Conservation (phyloP, 2,329 filamentous ascomycete species). For the Arthroderma sp. region DNA sequence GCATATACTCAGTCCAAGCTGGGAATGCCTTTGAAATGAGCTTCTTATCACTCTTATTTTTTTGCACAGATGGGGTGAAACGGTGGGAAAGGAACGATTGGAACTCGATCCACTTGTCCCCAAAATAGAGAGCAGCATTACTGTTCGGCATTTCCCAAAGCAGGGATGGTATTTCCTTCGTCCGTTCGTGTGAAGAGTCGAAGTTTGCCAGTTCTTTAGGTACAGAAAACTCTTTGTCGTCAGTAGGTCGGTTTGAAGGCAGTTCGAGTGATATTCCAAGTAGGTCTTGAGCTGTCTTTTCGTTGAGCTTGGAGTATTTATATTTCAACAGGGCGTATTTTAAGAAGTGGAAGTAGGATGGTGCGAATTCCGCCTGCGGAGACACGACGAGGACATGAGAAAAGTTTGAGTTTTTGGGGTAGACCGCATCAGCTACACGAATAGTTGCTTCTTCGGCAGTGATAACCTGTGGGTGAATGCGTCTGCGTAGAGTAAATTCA, state of each 20-base stretch:
- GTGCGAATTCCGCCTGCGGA: slow-evolving; percentile 64
- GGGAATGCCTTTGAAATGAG: slow-evolving; percentile 55
- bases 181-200: slow-evolving; percentile 8
- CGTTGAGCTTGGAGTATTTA: slow-evolving; percentile 48
- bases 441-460: slow-evolving; percentile 58
- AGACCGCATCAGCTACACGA: slow-evolving; percentile 76
- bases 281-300: slow-evolving; percentile 40
- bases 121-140: slow-evolving; percentile 70
- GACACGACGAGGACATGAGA: slow-evolving; percentile 78
- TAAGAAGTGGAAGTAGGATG: slow-evolving; percentile 74
- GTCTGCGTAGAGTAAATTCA: slow-evolving; percentile 57
- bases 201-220: slow-evolving; percentile 20
- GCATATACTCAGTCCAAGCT: slow-evolving; percentile 63
- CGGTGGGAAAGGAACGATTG: slow-evolving; percentile 63
- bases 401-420: slow-evolving; percentile 50
- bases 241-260: slow-evolving; percentile 43
- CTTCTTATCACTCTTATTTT: slow-evolving; percentile 28
- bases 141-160: slow-evolving; percentile 76
- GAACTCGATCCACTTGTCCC: slow-evolving; percentile 74
- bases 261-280: slow-evolving; percentile 71
- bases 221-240: slow-evolving; percentile 40
- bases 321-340: slow-evolving; percentile 68
- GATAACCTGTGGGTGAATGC: slow-evolving; percentile 49
- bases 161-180: slow-evolving; percentile 43
- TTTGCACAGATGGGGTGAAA: slow-evolving; percentile 26